These are phyloP conservation scores for Trichoderma orchidacearum DNA, from an alignment of 495 filamentous ascomycete genomes.

Conservation along the genomic window DNA sequence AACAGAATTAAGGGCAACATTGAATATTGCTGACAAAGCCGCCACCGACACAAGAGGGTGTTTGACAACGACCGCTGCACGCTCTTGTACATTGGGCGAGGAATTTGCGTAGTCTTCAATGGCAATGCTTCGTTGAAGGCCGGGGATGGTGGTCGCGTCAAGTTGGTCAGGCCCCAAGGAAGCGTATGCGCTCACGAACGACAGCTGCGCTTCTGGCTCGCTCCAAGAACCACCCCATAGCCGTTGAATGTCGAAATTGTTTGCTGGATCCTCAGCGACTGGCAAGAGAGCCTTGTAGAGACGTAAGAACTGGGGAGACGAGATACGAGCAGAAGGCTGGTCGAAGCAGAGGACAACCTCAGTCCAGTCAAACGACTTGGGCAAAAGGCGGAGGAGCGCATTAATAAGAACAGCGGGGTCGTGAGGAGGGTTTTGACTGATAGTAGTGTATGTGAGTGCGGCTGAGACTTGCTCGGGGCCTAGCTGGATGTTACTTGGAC, in stretches of 20 bases:
- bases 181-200: slow-evolving; percentile 73
- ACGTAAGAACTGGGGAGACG: slow-evolving; percentile 63
- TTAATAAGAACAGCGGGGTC: slow-evolving; percentile 61
- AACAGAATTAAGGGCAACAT: slow-evolving; percentile 55
- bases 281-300: slow-evolving; percentile 65
- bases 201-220: slow-evolving; percentile 72
- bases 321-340: slow-evolving; percentile 59
- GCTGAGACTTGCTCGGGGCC: slow-evolving; percentile 71
- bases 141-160: slow-evolving; percentile 70
- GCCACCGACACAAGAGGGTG: slow-evolving; percentile 82
- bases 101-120: slow-evolving; percentile 62
- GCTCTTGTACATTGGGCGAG: slow-evolving; percentile 51
- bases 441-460: slow-evolving; percentile 60
- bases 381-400: slow-evolving; percentile 28
- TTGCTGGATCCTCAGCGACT: slow-evolving; percentile 44
- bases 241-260: slow-evolving; percentile 53
- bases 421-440: slow-evolving; percentile 61
- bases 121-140: slow-evolving; percentile 64
- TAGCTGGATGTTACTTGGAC: slow-evolving; percentile 53
- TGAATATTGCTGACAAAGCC: slow-evolving; percentile 69
- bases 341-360: slow-evolving; percentile 74
- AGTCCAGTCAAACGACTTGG: slow-evolving; percentile 63
- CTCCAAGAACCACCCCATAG: slow-evolving; percentile 91
- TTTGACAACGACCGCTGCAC: slow-evolving; percentile 59
- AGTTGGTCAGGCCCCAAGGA: slow-evolving; percentile 55